Evolutionary conservation across 73 alveolate genomes (phyloP).

Genomic region (Paramecium caudatum): DNA sequence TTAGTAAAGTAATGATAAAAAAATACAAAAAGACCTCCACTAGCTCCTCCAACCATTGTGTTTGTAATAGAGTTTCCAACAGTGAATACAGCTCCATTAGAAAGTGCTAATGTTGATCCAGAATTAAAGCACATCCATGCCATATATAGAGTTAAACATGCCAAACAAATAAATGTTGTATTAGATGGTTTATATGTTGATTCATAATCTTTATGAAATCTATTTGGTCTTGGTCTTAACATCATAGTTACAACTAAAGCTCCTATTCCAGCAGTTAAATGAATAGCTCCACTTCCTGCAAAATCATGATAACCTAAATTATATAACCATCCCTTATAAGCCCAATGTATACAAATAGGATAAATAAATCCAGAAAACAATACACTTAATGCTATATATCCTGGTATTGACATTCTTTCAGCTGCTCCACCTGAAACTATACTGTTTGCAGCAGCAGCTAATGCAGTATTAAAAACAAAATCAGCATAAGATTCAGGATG

Average conservation of each 20-base stretch:
- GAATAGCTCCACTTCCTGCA: conserved; percentile 72
- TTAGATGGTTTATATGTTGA: not conserved
- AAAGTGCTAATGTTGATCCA: conserved; percentile 54
- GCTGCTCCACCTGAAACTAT: conserved; percentile 71
- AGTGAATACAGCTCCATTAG: conserved; percentile 13
- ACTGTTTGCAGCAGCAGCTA: conserved; percentile 65
- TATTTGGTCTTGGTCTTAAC: conserved; percentile 42
- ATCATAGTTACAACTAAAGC: conserved; percentile 31
- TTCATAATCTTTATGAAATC: conserved; percentile 33
- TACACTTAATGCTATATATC: conserved; percentile 44
- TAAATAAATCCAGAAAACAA: conserved; percentile 61
- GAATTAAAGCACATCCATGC: conserved; percentile 74
- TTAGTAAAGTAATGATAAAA: conserved; percentile 50
- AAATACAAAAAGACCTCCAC: conserved; percentile 51
- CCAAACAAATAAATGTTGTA: conserved; percentile 16
- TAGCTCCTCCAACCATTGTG: conserved; percentile 64
- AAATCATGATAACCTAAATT: conserved; percentile 68
- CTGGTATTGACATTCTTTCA: conserved; percentile 51
- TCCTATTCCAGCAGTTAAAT: conserved; percentile 67
- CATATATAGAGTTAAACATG: conserved; percentile 62
- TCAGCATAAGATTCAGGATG: conserved; percentile 69
- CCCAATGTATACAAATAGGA: conserved; percentile 42
- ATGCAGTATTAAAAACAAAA: conserved; percentile 59
- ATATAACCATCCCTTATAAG: conserved; percentile 55
- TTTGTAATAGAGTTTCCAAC: conserved; percentile 55